Evolutionary conservation across 371 early-diverging fungal genomes (phyloP).

Genomic region (Lichtheimia ramosa): DNA sequence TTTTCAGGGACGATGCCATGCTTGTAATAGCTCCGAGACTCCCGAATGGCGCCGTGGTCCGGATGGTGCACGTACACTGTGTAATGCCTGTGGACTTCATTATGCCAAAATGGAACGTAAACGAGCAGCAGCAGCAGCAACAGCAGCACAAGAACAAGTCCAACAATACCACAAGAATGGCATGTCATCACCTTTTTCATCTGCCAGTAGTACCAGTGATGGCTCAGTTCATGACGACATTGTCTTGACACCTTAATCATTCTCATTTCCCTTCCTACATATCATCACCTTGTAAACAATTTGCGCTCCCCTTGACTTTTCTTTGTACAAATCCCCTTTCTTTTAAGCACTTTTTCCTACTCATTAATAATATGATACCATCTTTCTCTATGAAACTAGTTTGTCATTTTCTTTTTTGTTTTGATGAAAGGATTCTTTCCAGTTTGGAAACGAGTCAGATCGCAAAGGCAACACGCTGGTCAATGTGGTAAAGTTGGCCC

Average conservation of each 20-base stretch:
- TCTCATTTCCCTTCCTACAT: too few species aligned
- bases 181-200: too few species aligned
- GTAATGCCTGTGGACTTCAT: slow-evolving; percentile 72
- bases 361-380: too few species aligned
- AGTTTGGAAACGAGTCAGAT: slow-evolving; percentile 6
- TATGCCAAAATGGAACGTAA: slow-evolving; percentile 43
- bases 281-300: too few species aligned
- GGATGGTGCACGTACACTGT: slow-evolving; percentile 65
- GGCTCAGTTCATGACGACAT: too few species aligned
- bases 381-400: too few species aligned
- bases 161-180: too few species aligned
- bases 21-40: slow-evolving; percentile 63
- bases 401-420: slow-evolving; percentile 9
- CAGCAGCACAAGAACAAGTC: not conserved
- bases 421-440: not conserved
- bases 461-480: slow-evolving; percentile 5
- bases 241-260: too few species aligned
- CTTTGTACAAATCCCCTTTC: too few species aligned
- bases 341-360: too few species aligned
- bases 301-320: too few species aligned
- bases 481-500: slow-evolving; percentile 2
- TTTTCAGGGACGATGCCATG: slow-evolving; percentile 57
- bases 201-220: too few species aligned
- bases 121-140: slow-evolving; percentile 15
- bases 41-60: slow-evolving; percentile 77